Base-by-base conservation (phyloP, 1,139 yeast species). In the Blastobotrys malaysiensis region DNA sequence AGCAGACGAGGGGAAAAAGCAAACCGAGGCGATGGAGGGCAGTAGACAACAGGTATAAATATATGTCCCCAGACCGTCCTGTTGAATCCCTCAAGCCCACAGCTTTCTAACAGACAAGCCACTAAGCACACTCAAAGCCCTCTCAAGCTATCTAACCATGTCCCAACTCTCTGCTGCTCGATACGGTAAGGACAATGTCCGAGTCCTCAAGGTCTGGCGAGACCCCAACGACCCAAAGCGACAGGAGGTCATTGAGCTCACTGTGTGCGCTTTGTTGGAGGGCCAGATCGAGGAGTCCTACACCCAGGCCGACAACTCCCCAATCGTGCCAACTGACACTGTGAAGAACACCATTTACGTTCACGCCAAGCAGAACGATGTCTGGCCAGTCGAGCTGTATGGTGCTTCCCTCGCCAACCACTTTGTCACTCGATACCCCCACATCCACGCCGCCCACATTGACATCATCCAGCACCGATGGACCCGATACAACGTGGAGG, bases 301-400 rank as follows among this genome's bases (percentile, higher is more conserved):
- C 75, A 90, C 97, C 52, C 69, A 84, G 59, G 97, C 96, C 44
- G 95, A 90, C 72, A 90, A 90, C 73, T 70, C 88, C 2, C 79
- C 87, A n/a, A 83, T 90, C 65, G 95, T 90, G 49, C 97, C 97
- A 55, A 90, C 97, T 11, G 97, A 90, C 71, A 89, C 97, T 1
- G 91, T 89, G 58, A 90, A 90, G 73, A 90, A 90, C 77, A 90
- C 97, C 54, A 82, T 88, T 60, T 78, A 68, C 84, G 69, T 90
- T 45, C 84, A 88, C 64, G 97, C 96, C 59, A 88, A 87, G 73
- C 84, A 78, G 65, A 78, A 82, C 56, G 88, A 88, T 57, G 74
- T 71, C 46, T 88, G 93, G 88, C 96, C 97, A 58, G 85, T 88
- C 63, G 97, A 90, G 77, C 77, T 86, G 56, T 90, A 88, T 72